A percentile compares a stretch with the other conserved stretches of the same genome.
These are phyloP conservation scores for Leonotis leonurus DNA, from an alignment of 257 asterid genomes.

Conservation along the genomic window DNA sequence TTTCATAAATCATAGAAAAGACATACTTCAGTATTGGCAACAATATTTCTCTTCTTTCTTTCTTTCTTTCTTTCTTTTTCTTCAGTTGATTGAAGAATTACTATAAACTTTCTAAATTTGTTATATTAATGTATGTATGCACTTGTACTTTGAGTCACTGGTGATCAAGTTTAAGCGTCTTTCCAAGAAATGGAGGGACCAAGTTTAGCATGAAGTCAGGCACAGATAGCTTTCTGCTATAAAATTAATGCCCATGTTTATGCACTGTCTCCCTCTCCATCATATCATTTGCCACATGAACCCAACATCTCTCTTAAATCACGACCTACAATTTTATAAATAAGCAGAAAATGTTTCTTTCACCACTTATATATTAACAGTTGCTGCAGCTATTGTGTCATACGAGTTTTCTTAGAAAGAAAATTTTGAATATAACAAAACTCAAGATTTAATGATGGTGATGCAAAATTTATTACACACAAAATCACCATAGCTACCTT, in stretches of 20 bases:
- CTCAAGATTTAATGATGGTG: neutral
- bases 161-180: neutral
- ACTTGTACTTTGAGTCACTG: no score
- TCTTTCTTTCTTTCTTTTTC: no score
- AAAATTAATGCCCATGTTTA: neutral
- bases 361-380: neutral
- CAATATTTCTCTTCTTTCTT: no score
- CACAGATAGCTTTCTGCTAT: neutral
- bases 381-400: neutral
- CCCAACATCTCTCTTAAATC: neutral
- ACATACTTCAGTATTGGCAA: no score
- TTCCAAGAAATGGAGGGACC: neutral
- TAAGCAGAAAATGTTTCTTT: neutral
- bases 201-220: neutral
- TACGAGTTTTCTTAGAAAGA: no score
- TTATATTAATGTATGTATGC: no score
- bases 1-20: no score
- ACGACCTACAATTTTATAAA: neutral
- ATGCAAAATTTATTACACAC: slow-evolving; percentile 5
- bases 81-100: no score
- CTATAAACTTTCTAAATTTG: no score
- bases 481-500: neutral
- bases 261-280: neutral
- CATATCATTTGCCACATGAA: neutral
- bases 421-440: no score